A percentile compares a stretch with the other conserved stretches of the same genome.
These are phyloP conservation scores for Leishmania aethiopica DNA, from an alignment of 208 protist genomes.

Conservation along the genomic window DNA sequence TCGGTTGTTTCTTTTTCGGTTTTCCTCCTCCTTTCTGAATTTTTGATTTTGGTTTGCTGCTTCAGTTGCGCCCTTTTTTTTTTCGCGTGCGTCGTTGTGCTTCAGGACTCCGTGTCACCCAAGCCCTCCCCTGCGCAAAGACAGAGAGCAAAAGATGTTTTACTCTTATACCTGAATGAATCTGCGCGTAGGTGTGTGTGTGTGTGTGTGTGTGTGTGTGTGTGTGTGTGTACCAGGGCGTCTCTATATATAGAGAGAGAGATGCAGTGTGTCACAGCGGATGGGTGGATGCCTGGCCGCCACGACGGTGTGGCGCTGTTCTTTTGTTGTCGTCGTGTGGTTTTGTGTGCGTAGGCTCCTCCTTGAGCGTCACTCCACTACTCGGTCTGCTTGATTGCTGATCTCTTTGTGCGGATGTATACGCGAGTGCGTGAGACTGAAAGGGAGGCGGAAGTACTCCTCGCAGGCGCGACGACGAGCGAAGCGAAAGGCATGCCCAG, in stretches of 20 bases:
- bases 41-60: too few relatives aligned
- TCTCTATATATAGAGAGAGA: not conserved
- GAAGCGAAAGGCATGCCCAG: not conserved
- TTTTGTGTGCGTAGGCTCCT: not conserved
- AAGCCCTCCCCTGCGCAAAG: too few relatives aligned
- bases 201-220: not conserved
- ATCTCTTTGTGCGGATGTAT: not conserved
- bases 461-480: not conserved
- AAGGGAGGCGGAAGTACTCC: not conserved
- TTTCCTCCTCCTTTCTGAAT: not conserved
- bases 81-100: too few relatives aligned
- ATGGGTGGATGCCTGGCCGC: not conserved
- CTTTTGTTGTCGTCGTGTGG: too few relatives aligned
- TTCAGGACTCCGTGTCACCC: too few relatives aligned
- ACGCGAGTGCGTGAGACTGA: not conserved
- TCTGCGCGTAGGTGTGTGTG: not conserved
- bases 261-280: not conserved
- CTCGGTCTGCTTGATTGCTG: not conserved
- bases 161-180: not conserved
- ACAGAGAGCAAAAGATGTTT: too few relatives aligned
- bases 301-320: not conserved
- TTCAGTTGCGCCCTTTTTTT: not conserved
- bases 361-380: not conserved
- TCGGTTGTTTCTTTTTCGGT: not conserved
- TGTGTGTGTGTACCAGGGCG: not conserved